Conservation (phyloP, 352 stramenopile genomes). For the Globisporangium paddicum region DNA sequence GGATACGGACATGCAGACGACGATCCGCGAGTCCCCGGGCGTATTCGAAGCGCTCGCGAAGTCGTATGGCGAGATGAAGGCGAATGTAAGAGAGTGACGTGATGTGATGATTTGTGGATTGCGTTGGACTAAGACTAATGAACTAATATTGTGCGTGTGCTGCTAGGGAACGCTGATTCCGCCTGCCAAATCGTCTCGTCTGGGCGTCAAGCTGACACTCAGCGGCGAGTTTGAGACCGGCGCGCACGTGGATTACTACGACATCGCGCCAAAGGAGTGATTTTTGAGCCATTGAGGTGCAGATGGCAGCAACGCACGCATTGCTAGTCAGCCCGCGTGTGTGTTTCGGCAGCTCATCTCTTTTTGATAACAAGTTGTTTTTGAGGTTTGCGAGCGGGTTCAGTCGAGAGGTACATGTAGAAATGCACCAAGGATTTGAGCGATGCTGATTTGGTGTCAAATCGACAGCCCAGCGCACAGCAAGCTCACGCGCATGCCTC, state of each 20-base stretch:
- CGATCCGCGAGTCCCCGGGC: conserved; percentile 44
- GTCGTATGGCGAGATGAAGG: conserved; percentile 55
- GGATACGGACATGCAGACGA: conserved; percentile 82
- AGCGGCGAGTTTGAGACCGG: conserved; percentile 49
- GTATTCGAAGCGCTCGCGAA: conserved; percentile 33
- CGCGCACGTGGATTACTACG: conserved; percentile 80
- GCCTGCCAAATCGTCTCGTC: conserved; percentile 45
- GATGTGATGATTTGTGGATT: background rate
- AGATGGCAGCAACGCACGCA: too few species aligned
- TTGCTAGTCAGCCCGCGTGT: too few species aligned
- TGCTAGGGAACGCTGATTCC: conserved; percentile 42
- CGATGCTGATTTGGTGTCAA: too few species aligned
- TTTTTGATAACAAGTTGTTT: too few species aligned
- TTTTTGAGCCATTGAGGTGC: too few species aligned
- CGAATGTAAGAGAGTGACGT: conserved; percentile 7
- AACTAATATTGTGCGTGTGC: too few species aligned
- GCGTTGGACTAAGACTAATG: background rate
- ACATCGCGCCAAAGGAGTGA: conserved; percentile 14
- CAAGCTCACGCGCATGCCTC: too few species aligned
- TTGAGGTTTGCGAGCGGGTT: too few species aligned
- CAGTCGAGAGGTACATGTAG: too few species aligned
- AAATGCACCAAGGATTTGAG: too few species aligned
- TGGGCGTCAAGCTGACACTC: conserved; percentile 53
- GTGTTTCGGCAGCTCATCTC: too few species aligned
- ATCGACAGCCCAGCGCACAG: too few species aligned